Conservation (phyloP, 495 filamentous ascomycete genomes). For the Podospora didyma region DNA sequence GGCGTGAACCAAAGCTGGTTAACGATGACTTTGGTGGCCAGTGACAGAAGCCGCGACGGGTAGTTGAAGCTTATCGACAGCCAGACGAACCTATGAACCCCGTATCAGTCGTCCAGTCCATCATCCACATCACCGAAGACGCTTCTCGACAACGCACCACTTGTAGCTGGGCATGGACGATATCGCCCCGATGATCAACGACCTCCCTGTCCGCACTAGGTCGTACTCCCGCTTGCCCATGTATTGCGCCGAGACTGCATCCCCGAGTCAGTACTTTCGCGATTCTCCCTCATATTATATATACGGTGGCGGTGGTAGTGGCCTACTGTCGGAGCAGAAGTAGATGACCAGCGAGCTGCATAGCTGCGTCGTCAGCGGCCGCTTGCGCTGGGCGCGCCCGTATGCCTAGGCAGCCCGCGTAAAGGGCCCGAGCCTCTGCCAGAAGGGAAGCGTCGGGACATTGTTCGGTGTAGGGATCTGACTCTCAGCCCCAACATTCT, state of each 20-base stretch:
- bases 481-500: constrained; percentile 20
- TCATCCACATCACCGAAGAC: neutral
- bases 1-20: constrained; percentile 84
- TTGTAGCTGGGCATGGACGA: constrained; percentile 73
- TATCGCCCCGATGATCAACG: constrained; percentile 67
- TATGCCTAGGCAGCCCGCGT: constrained; percentile 65
- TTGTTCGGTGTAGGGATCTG: constrained; percentile 43
- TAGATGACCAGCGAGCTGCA: constrained; percentile 73
- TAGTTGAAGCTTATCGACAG: constrained; percentile 80
- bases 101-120: neutral
- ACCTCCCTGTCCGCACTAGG: constrained; percentile 62
- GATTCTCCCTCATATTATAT: neutral
- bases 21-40: constrained; percentile 70
- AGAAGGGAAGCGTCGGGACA: constrained; percentile 42
- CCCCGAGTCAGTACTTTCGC: neutral
- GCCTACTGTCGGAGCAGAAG: constrained; percentile 59
- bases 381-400: constrained; percentile 59
- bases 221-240: constrained; percentile 62
- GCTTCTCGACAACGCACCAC: constrained; percentile 51
- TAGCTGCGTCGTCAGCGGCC: constrained; percentile 77
- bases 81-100: constrained; percentile 76
- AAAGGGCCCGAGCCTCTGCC: constrained; percentile 53
- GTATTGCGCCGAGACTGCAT: constrained; percentile 62
- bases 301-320: too few species aligned
- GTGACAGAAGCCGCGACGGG: constrained; percentile 60